Evolutionary conservation across 495 filamentous ascomycete species (phyloP).

Genomic region (Staphylotrichum tortipilum): DNA sequence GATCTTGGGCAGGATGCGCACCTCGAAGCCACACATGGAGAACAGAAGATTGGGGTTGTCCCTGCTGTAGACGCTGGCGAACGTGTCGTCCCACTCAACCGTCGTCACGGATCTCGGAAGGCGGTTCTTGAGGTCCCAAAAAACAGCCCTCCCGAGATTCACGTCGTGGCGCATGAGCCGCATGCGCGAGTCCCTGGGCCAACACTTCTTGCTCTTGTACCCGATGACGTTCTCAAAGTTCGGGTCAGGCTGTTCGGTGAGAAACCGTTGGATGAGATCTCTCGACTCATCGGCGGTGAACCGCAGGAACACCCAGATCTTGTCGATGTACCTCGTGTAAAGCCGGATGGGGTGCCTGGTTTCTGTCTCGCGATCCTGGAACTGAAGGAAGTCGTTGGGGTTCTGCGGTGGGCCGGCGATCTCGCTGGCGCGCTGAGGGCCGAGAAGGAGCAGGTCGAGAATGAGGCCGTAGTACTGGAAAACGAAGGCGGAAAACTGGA

Average conservation of each 20-base stretch:
- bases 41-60: constrained; percentile 97
- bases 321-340: constrained; percentile 96
- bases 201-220: constrained; percentile 99
- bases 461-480: constrained; percentile 99
- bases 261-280: constrained; percentile 93
- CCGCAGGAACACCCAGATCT: constrained; percentile 95
- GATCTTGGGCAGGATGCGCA: constrained; percentile 91
- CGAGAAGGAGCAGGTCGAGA: constrained; percentile 86
- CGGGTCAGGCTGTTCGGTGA: constrained; percentile 96
- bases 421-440: constrained; percentile 88
- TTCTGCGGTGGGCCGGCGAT: constrained; percentile 94
- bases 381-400: constrained; percentile 98
- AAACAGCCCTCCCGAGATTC: constrained; percentile 93
- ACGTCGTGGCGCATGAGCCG: constrained; percentile 98
- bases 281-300: constrained; percentile 90
- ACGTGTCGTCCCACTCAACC: constrained; percentile 99
- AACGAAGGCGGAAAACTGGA: constrained; percentile 96
- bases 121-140: constrained; percentile 98
- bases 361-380: constrained; percentile 83
- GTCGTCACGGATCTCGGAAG: constrained; percentile 91
- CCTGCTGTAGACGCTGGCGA: constrained; percentile 96
- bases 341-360: constrained; percentile 89
- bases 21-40: constrained; percentile 98
- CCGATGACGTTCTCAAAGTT: constrained; percentile 99
- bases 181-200: constrained; percentile 97